These are phyloP conservation scores for Wickerhamiella slavikovae DNA, from an alignment of 805 yeast genomes.

Conservation along the genomic window DNA sequence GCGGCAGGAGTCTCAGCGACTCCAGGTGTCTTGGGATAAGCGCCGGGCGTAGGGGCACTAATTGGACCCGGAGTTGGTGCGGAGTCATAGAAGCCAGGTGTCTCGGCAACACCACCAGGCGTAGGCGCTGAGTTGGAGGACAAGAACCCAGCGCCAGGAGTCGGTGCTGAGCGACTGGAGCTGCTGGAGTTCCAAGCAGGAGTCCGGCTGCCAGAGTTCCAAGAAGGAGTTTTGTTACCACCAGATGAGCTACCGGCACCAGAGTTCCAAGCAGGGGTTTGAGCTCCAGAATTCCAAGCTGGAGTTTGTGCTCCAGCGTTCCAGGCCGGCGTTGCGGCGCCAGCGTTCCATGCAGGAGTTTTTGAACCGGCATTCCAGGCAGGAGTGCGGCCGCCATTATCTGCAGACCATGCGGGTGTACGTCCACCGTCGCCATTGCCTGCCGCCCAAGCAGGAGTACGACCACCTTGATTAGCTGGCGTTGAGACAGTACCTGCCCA, in stretches of 20 bases:
- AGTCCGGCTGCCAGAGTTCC: slow-evolving; percentile 24
- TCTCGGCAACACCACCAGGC: slow-evolving; percentile 19
- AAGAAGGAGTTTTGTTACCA: slow-evolving; percentile 32
- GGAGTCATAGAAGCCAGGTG: slow-evolving; percentile 18
- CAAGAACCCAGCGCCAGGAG: neutral
- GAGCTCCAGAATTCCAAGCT: slow-evolving; percentile 20
- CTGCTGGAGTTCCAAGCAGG: slow-evolving; percentile 20
- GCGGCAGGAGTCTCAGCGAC: slow-evolving; percentile 18
- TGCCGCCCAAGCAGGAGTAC: slow-evolving; percentile 22
- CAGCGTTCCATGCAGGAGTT: slow-evolving; percentile 25
- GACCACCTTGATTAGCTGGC: too few relatives aligned
- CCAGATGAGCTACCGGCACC: slow-evolving; percentile 18
- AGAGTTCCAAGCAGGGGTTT: slow-evolving; percentile 27
- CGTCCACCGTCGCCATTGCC: too few relatives aligned
- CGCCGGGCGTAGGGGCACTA: slow-evolving; percentile 12
- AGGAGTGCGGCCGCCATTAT: slow-evolving; percentile 15
- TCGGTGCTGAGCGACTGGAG: slow-evolving; percentile 17
- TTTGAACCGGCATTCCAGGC: slow-evolving; percentile 10
- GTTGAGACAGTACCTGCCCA: slow-evolving; percentile 20
- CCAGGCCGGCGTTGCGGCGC: slow-evolving; percentile 13
- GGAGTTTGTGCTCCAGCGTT: slow-evolving; percentile 17
- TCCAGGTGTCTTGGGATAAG: slow-evolving; percentile 13
- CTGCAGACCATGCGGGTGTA: slow-evolving; percentile 16
- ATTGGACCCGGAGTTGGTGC: slow-evolving; percentile 20
- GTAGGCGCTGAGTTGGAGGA: slow-evolving; percentile 19